Conservation (phyloP, 2,329 filamentous ascomycete genomes). For the Cordyceps tenuipes region DNA sequence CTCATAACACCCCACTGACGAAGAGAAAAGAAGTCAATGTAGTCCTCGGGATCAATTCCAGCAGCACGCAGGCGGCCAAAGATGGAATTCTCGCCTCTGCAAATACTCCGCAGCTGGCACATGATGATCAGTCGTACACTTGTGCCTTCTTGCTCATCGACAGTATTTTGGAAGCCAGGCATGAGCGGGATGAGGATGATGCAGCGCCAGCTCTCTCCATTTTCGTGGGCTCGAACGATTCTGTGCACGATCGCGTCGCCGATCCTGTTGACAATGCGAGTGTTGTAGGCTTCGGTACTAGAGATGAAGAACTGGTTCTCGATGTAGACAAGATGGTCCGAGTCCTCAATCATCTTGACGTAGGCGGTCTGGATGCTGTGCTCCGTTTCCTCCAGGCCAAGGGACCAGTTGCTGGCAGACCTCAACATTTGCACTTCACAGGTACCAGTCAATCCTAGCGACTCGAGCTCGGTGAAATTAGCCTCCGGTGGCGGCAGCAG, state of each 20-base stretch:
- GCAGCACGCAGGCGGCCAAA: constrained; percentile 73
- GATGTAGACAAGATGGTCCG: constrained; percentile 95
- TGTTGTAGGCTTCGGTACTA: constrained; percentile 79
- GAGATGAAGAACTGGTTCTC: constrained; percentile 99
- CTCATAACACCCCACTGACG: constrained; percentile 89
- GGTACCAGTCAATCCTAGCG: constrained; percentile 80
- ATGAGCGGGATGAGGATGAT: constrained; percentile 88
- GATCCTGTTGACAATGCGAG: constrained; percentile 84
- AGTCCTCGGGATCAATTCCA: constrained; percentile 87
- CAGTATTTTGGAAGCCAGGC: constrained; percentile 97
- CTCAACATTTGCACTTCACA: constrained; percentile 95
- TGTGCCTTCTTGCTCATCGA: constrained; percentile 87
- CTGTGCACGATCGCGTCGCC: constrained; percentile 91
- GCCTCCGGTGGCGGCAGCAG: constrained; percentile 90
- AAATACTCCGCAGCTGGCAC: constrained; percentile 94
- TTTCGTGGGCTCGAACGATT: constrained; percentile 73
- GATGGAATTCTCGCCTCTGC: constrained; percentile 83
- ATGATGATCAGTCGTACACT: constrained; percentile 94
- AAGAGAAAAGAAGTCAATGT: constrained; percentile 90
- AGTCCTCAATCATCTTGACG: constrained; percentile 87
- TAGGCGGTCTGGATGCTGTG: constrained; percentile 96
- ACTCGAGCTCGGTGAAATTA: constrained; percentile 74
- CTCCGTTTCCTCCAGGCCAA: constrained; percentile 80
- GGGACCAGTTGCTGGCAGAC: constrained; percentile 84
- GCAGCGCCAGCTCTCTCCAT: constrained; percentile 83